Evolutionary conservation across 805 yeast species (phyloP).

Genomic region (Teunomyces kruisii): DNA sequence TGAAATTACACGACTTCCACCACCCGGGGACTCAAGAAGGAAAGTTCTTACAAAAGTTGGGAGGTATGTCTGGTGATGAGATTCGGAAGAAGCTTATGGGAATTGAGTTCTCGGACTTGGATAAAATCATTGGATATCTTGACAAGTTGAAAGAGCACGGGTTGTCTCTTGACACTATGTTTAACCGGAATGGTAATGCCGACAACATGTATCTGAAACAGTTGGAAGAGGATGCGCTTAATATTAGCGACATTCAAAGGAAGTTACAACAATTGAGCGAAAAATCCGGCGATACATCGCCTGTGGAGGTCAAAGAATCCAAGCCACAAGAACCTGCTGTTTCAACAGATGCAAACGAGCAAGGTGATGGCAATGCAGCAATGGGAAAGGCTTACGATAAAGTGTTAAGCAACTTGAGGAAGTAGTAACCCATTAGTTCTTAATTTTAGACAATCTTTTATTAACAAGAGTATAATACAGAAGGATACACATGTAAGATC

Average conservation of each 20-base stretch:
- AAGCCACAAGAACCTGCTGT: not conserved
- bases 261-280: slow-evolving; percentile 6
- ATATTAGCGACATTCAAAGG: slow-evolving; percentile 12
- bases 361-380: slow-evolving; percentile 8
- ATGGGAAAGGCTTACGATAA: slow-evolving; percentile 21
- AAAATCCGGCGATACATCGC: not conserved
- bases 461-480: slow-evolving; percentile 1
- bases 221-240: slow-evolving; percentile 10
- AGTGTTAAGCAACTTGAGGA: slow-evolving; percentile 13
- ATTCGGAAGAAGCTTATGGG: slow-evolving; percentile 32
- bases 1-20: slow-evolving; percentile 25
- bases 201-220: slow-evolving; percentile 3
- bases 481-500: slow-evolving; percentile 1
- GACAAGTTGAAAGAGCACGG: slow-evolving; percentile 32
- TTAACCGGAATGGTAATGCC: slow-evolving; percentile 8
- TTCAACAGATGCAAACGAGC: not conserved
- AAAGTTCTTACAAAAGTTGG: slow-evolving; percentile 11
- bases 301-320: not conserved
- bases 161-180: slow-evolving; percentile 25
- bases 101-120: slow-evolving; percentile 33
- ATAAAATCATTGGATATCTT: slow-evolving; percentile 31
- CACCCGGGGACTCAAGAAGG: slow-evolving; percentile 5
- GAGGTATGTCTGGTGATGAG: slow-evolving; percentile 36
- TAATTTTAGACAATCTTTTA: not conserved
- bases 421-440: not conserved